Evolutionary conservation across 768 basidiomycete genomes (phyloP).

Genomic region (Paxillus rubicundulus): DNA sequence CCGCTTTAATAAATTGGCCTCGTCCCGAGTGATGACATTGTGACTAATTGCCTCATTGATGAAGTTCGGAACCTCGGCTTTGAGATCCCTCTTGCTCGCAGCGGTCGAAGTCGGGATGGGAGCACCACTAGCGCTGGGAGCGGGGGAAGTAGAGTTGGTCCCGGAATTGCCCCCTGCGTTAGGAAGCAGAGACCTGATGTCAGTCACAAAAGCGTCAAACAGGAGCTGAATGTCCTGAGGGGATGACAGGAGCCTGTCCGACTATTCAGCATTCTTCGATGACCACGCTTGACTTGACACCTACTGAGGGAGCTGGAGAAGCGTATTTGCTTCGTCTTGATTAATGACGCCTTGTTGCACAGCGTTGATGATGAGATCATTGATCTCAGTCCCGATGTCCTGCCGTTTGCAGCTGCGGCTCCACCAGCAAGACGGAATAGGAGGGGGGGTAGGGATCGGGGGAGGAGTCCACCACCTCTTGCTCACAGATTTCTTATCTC

Average conservation of each 20-base stretch:
- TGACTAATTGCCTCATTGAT: conserved; percentile 63
- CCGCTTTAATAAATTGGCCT: not conserved
- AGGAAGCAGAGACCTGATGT: not conserved
- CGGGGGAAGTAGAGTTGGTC: not conserved
- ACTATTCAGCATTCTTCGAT: not conserved
- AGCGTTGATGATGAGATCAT: conserved; percentile 1
- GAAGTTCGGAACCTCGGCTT: conserved; percentile 44
- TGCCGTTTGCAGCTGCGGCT: conserved; percentile 6
- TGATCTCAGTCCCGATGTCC: conserved; percentile 1
- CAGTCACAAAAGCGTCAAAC: not conserved
- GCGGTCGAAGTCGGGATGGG: not conserved
- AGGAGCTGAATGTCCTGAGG: not conserved
- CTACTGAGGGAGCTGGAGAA: conserved; percentile 1
- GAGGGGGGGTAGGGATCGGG: conserved; percentile 8
- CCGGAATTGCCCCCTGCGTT: not conserved
- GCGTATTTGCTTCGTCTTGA: not conserved
- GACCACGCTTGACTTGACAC: not conserved
- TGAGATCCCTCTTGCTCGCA: not conserved
- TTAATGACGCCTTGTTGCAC: conserved; percentile 7
- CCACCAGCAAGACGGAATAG: conserved; percentile 9
- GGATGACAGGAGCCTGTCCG: not conserved
- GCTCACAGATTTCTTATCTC: not conserved
- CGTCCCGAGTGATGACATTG: conserved; percentile 47
- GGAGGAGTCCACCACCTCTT: conserved; percentile 6
- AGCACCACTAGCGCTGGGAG: not conserved